Evolutionary conservation across 306 rosid genomes (phyloP).

Genomic region (Pterocarpus santalinus): DNA sequence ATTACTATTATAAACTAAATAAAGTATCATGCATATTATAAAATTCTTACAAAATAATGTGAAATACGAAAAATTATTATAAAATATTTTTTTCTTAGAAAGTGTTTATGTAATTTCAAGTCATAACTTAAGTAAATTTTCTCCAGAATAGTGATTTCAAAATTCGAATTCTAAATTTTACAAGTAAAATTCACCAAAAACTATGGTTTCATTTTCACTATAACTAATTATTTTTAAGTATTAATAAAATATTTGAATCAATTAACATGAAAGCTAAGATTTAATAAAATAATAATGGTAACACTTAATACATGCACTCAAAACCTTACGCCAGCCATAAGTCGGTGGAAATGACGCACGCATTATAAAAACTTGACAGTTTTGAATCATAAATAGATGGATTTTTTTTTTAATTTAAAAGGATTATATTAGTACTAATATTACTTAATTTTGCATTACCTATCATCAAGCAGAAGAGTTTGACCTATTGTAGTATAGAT

Average conservation of each 20-base stretch:
- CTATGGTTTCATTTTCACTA: too few relatives aligned
- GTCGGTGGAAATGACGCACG: neutral
- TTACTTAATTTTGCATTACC: neutral
- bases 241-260: conserved; percentile 22
- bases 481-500: neutral
- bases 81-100: too few relatives aligned
- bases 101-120: too few relatives aligned
- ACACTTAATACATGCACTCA: neutral
- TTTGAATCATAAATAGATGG: conserved; percentile 1
- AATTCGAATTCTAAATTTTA: too few relatives aligned
- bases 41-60: neutral
- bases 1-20: neutral
- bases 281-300: neutral
- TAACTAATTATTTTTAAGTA: too few relatives aligned
- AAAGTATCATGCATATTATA: neutral
- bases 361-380: neutral
- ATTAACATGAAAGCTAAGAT: neutral
- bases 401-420: neutral
- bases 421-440: neutral
- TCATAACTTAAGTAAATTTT: too few relatives aligned
- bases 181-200: too few relatives aligned
- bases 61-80: neutral
- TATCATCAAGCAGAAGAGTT: neutral
- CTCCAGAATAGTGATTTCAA: too few relatives aligned
- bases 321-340: neutral